Evolutionary conservation across 2,329 filamentous ascomycete species (phyloP).

Genomic region (Drechslera avenae): DNA sequence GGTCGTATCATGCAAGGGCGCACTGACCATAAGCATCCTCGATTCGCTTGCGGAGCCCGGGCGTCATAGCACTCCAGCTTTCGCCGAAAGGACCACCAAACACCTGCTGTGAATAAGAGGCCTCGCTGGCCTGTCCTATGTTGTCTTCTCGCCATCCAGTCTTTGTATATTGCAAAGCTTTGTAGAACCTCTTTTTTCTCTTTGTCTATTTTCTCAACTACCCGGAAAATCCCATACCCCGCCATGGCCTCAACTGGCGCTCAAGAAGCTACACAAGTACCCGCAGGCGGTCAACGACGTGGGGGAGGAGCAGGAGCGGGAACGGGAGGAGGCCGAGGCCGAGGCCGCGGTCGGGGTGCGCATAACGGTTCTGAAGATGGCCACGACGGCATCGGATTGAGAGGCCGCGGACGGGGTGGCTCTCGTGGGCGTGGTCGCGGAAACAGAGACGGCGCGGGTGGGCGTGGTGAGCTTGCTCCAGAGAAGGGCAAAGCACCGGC

Average conservation of each 20-base stretch:
- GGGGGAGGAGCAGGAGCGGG: conserved; percentile 39
- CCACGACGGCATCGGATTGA: conserved; percentile 23
- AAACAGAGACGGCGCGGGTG: conserved; percentile 42
- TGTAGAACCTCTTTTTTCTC: conserved; percentile 2
- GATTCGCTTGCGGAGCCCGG: conserved; percentile 34
- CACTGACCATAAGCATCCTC: conserved; percentile 16
- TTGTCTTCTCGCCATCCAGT: background rate
- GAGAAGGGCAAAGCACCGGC: conserved; percentile 39
- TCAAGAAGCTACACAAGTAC: conserved; percentile 31
- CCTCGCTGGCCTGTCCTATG: conserved; percentile 20
- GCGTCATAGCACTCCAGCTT: conserved; percentile 31
- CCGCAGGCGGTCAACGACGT: conserved; percentile 34
- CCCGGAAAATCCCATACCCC: conserved; percentile 26
- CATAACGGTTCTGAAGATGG: conserved; percentile 25
- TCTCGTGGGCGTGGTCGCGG: conserved; percentile 39
- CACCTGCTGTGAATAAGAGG: conserved; percentile 23
- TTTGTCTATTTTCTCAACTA: background rate
- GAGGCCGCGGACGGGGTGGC: conserved; percentile 46
- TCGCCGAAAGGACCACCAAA: conserved; percentile 21
- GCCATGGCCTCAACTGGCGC: conserved; percentile 41
- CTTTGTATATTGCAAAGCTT: background rate
- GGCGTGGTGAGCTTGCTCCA: conserved; percentile 27
- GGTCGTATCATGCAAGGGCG: conserved; percentile 9
- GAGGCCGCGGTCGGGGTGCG: conserved; percentile 39
- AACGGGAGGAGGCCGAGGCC: conserved; percentile 40